phyloP scores from a whole-genome alignment of 352 stramenopile genomes.

The Thraustochytrium sp. region DNA sequence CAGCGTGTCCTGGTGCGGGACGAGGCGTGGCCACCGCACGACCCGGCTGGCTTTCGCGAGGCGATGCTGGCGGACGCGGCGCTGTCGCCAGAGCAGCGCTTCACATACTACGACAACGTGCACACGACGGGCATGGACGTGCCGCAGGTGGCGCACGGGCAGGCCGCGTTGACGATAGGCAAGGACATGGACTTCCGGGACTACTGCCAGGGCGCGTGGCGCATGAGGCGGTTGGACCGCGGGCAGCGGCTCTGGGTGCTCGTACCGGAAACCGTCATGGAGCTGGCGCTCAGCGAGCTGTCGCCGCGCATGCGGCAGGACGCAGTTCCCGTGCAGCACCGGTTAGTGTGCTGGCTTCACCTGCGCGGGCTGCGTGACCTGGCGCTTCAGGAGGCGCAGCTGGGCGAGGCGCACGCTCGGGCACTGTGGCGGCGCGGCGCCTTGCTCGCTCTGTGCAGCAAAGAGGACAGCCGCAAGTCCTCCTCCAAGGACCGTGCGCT shows the following conservation, averaged over 20 bases:
- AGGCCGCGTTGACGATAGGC: slow-evolving; percentile 71
- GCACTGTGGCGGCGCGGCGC: background rate
- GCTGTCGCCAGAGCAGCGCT: slow-evolving; percentile 72
- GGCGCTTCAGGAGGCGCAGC: background rate
- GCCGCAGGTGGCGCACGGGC: slow-evolving; percentile 71
- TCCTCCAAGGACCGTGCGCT: background rate
- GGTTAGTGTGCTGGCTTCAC: background rate
- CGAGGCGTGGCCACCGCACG: slow-evolving; percentile 54
- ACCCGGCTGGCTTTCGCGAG: background rate
- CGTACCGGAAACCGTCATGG: slow-evolving; percentile 72
- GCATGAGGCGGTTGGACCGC: slow-evolving; percentile 76
- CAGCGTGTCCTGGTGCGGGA: slow-evolving; percentile 86
- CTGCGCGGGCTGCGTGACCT: background rate
- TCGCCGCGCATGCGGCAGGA: background rate
- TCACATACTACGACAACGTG: slow-evolving; percentile 84
- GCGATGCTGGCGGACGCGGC: background rate
- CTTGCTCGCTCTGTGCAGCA: background rate
- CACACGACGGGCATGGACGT: slow-evolving; percentile 85
- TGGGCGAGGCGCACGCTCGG: background rate
- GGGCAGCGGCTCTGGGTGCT: slow-evolving; percentile 76
- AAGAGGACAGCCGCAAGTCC: background rate
- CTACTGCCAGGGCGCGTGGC: slow-evolving; percentile 76
- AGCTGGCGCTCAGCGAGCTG: background rate
- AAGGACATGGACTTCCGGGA: slow-evolving; percentile 86
- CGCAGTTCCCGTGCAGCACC: background rate